Evolutionary conservation across 352 stramenopile species (phyloP).

Genomic region (Globisporangium megalacanthum): DNA sequence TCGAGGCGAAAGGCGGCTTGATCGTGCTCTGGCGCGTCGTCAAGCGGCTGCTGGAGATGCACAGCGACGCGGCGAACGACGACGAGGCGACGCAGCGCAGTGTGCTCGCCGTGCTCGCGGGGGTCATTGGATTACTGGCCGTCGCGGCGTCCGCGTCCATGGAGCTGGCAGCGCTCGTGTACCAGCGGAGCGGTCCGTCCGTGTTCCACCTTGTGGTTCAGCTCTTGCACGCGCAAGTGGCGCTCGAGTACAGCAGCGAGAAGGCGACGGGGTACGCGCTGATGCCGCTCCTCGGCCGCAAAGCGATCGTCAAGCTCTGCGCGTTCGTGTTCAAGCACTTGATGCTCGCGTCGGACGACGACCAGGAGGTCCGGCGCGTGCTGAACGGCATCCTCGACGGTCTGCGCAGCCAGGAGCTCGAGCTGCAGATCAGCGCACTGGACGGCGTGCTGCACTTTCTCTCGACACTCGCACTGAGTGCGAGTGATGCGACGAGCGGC

Average conservation of each 20-base stretch:
- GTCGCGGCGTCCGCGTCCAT: constrained; percentile 56
- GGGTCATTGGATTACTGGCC: constrained; percentile 43
- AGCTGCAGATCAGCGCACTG: constrained; percentile 64
- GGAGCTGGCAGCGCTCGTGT: constrained; percentile 31
- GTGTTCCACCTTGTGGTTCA: constrained; percentile 21
- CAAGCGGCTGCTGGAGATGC: constrained; percentile 24
- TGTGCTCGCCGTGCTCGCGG: constrained; percentile 32
- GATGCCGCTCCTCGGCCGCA: constrained; percentile 36
- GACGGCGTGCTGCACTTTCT: constrained; percentile 76
- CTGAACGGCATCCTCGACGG: constrained; percentile 61
- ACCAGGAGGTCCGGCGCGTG: constrained; percentile 42
- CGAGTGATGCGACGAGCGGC: not conserved
- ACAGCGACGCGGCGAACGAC: constrained; percentile 1
- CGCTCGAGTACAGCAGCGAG: constrained; percentile 38
- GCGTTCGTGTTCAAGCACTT: constrained; percentile 77
- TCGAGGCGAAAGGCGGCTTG: constrained; percentile 52
- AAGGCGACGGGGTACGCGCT: constrained; percentile 1
- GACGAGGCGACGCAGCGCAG: constrained; percentile 5
- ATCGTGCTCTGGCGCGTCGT: constrained; percentile 46
- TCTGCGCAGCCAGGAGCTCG: constrained; percentile 52
- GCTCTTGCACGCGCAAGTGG: constrained; percentile 47
- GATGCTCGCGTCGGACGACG: constrained; percentile 39
- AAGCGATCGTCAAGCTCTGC: constrained; percentile 64
- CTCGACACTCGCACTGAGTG: constrained; percentile 29
- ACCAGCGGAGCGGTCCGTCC: constrained; percentile 15